Percentiles rank a stretch among this genome's conserved stretches.
Evolutionary conservation across 352 stramenopile species (phyloP).

Genomic region (Phytophthora cactorum): DNA sequence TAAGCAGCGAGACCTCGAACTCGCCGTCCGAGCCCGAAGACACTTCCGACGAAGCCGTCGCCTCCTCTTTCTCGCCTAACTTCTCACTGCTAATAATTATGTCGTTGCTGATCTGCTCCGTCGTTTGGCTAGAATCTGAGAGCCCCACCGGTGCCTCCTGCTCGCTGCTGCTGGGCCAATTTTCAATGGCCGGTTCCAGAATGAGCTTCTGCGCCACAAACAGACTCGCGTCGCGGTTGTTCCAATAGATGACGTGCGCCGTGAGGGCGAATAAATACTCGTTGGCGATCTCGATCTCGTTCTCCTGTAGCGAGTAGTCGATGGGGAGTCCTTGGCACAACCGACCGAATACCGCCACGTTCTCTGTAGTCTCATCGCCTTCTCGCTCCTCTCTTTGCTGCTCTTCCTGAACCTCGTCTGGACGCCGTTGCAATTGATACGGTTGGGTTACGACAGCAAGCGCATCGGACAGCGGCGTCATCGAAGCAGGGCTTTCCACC

Average conservation of each 20-base stretch:
- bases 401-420: conserved; percentile 27
- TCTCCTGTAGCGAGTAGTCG: conserved; percentile 93
- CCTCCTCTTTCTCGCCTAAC: conserved; percentile 40
- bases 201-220: conserved; percentile 92
- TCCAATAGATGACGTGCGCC: conserved; percentile 94
- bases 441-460: conserved; percentile 35
- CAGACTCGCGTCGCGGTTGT: conserved; percentile 90
- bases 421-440: conserved; percentile 26
- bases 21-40: conserved; percentile 37
- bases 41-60: conserved; percentile 45
- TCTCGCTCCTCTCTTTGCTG: conserved; percentile 35
- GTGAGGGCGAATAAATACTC: conserved; percentile 94
- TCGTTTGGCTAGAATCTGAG: not conserved
- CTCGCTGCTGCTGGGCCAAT: conserved; percentile 18
- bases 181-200: conserved; percentile 61
- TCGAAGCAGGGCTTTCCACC: conserved; percentile 54
- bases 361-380: conserved; percentile 47
- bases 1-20: conserved; percentile 18
- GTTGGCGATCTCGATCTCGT: conserved; percentile 94
- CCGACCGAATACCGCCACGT: conserved; percentile 61
- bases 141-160: conserved; percentile 10
- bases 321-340: conserved; percentile 77
- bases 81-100: conserved; percentile 16
- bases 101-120: conserved; percentile 13
- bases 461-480: conserved; percentile 40